A percentile compares a stretch with the other conserved stretches of the same genome.
Evolutionary conservation across 75 land plant genomes (phyloP).

Genomic region (Larix kaempferi): DNA sequence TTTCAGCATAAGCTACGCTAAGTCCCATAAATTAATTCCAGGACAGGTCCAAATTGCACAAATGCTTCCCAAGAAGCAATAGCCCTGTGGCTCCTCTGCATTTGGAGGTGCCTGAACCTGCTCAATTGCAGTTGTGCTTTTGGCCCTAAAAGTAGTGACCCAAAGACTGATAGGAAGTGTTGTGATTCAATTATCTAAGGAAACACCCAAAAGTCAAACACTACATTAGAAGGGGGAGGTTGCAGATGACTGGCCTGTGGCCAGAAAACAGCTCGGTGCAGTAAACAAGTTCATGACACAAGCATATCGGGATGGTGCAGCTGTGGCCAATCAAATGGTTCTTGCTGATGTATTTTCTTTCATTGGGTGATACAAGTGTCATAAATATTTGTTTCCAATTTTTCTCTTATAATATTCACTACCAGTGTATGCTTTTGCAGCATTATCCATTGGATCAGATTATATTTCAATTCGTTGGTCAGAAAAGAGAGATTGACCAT

Average conservation of each 20-base stretch:
- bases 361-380: background rate
- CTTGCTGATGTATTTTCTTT: too few relatives aligned
- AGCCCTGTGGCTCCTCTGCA: background rate
- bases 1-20: background rate
- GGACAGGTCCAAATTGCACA: background rate
- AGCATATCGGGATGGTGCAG: too few relatives aligned
- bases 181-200: background rate
- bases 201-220: background rate
- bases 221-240: too few relatives aligned
- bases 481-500: conserved; percentile 1
- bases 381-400: background rate
- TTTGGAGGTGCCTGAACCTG: background rate
- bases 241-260: too few relatives aligned
- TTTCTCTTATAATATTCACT: conserved; percentile 2
- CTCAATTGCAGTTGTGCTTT: background rate
- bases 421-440: background rate
- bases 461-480: conserved; percentile 3
- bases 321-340: conserved; percentile 2
- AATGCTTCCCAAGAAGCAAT: background rate
- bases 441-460: conserved; percentile 3
- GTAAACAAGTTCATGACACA: too few relatives aligned
- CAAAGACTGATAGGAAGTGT: background rate
- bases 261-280: too few relatives aligned
- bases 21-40: conserved; percentile 1
- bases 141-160: background rate